Conservation (phyloP, 805 yeast species). For the Pichia thaimueangensis region DNA sequence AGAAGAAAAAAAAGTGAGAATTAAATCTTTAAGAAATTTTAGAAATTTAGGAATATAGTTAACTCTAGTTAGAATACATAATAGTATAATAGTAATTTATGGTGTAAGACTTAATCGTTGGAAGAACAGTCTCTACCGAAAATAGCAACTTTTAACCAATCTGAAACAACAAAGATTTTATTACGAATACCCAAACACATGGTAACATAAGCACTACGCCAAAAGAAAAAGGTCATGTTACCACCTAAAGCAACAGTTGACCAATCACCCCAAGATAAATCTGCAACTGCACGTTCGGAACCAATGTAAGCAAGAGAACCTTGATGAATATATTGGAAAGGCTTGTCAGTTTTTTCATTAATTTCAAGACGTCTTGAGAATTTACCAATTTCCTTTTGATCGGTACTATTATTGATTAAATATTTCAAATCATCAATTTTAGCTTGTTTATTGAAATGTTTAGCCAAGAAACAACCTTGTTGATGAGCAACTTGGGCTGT, state of each 20-base stretch:
- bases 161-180: slow-evolving; percentile 77
- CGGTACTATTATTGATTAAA: slow-evolving; percentile 34
- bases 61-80: too few relatives aligned
- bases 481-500: slow-evolving; percentile 98
- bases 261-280: slow-evolving; percentile 73
- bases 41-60: too few relatives aligned
- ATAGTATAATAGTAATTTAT: too few relatives aligned
- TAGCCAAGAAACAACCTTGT: slow-evolving; percentile 79
- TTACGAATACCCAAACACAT: slow-evolving; percentile 89
- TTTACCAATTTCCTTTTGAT: slow-evolving; percentile 35
- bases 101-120: neutral
- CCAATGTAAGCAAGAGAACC: slow-evolving; percentile 96
- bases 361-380: slow-evolving; percentile 31
- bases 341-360: slow-evolving; percentile 38
- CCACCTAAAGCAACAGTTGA: slow-evolving; percentile 80
- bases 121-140: slow-evolving; percentile 88
- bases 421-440: slow-evolving; percentile 53
- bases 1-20: neutral
- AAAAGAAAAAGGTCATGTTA: slow-evolving; percentile 78
- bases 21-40: too few relatives aligned
- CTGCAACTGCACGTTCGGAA: slow-evolving; percentile 89
- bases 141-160: slow-evolving; percentile 82
- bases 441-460: slow-evolving; percentile 58
- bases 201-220: slow-evolving; percentile 90
- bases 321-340: slow-evolving; percentile 78